phyloP scores from a whole-genome alignment of 129 eudicot species.

The Lactuca saligna region DNA sequence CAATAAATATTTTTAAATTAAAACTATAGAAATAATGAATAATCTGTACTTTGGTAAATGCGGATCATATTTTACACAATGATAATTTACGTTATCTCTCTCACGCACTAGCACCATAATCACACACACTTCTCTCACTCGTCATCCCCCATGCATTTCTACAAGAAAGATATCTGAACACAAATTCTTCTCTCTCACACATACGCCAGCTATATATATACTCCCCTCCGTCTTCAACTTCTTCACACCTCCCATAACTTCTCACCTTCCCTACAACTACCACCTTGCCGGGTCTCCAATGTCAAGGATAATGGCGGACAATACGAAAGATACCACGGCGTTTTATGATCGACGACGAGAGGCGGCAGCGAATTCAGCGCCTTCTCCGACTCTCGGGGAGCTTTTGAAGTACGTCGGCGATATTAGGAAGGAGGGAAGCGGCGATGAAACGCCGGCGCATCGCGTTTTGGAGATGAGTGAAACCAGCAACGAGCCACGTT shows the following conservation, averaged over 20 bases:
- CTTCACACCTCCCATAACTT: slow-evolving; percentile 35
- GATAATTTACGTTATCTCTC: background rate
- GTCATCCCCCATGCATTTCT: slow-evolving; percentile 39
- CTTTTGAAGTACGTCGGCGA: slow-evolving; percentile 38
- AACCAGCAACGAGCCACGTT: slow-evolving; percentile 38
- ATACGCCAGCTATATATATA: slow-evolving; percentile 5
- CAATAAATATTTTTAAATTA: too few relatives aligned
- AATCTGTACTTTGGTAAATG: background rate
- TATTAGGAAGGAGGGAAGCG: slow-evolving; percentile 1
- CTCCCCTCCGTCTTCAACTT: slow-evolving; percentile 17
- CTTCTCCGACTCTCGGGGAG: slow-evolving; percentile 36
- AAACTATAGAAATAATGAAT: too few relatives aligned
- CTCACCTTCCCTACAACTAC: slow-evolving; percentile 31
- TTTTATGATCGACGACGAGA: slow-evolving; percentile 1
- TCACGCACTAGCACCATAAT: slow-evolving; percentile 15
- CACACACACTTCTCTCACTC: slow-evolving; percentile 29
- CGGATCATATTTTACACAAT: background rate
- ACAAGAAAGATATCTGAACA: slow-evolving; percentile 30
- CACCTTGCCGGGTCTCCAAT: slow-evolving; percentile 11
- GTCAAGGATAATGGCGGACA: slow-evolving; percentile 17
- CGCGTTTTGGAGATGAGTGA: slow-evolving; percentile 41
- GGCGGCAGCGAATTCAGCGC: slow-evolving; percentile 6
- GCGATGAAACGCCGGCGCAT: slow-evolving; percentile 33
- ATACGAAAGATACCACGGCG: background rate
- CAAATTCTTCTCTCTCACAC: slow-evolving; percentile 12